Conservation (phyloP, 345 rosid species). For the Populus pruinosa region DNA sequence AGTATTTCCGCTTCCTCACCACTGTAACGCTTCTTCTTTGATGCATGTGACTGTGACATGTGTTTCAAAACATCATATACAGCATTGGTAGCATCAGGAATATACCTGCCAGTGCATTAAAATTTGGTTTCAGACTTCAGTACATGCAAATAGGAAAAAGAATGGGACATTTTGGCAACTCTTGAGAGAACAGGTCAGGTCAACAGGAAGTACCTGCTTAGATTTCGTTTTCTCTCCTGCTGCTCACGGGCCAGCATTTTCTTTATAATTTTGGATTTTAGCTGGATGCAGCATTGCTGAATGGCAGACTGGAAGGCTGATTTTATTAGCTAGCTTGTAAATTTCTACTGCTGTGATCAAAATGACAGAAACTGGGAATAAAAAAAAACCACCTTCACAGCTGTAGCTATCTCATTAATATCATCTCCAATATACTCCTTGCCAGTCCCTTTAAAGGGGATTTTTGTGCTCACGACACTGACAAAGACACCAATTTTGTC, state of each 20-base stretch:
- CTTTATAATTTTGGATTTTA: conserved; percentile 77
- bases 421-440: conserved; percentile 97
- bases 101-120: conserved; percentile 50
- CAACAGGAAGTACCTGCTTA: conserved; percentile 56
- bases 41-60: conserved; percentile 53
- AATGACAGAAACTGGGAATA: not conserved
- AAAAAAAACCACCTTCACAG: conserved; percentile 63
- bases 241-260: conserved; percentile 88
- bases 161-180: not conserved
- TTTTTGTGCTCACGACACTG: conserved; percentile 93
- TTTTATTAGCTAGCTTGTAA: conserved; percentile 19
- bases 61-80: conserved; percentile 68
- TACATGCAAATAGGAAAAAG: not conserved
- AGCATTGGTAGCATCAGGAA: conserved; percentile 80
- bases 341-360: not conserved
- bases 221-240: conserved; percentile 83
- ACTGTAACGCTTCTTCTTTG: conserved; percentile 52
- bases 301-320: conserved; percentile 62
- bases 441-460: conserved; percentile 96
- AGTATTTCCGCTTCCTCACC: conserved; percentile 55
- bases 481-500: conserved; percentile 92
- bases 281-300: conserved; percentile 95
- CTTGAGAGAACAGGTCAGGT: not conserved
- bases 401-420: conserved; percentile 83
- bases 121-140: not conserved